phyloP scores from a whole-genome alignment of 2,329 filamentous ascomycete genomes.

The Geosmithia morbida region DNA sequence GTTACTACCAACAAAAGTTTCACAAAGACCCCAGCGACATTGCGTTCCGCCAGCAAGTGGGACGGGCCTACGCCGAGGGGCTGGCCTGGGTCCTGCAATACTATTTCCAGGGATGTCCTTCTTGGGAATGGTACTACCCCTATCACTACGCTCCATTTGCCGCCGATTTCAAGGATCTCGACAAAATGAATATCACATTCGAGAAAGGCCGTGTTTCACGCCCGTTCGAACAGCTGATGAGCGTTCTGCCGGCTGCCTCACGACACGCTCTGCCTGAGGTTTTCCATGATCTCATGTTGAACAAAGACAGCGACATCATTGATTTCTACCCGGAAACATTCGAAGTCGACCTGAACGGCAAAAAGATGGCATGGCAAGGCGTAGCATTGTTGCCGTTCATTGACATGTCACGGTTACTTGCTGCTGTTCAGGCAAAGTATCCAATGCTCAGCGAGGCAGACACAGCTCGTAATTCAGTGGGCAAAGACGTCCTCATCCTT shows the following conservation, averaged over 20 bases:
- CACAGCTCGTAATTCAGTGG: constrained; percentile 60
- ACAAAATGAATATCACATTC: constrained; percentile 66
- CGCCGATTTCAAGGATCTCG: constrained; percentile 78
- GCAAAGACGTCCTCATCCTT: constrained; percentile 69
- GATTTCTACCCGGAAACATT: constrained; percentile 98
- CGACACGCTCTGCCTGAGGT: constrained; percentile 78
- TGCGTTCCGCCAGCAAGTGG: constrained; percentile 80
- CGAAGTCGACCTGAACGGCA: constrained; percentile 84
- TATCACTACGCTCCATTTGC: constrained; percentile 98
- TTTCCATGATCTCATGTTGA: constrained; percentile 84
- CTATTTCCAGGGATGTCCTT: constrained; percentile 96
- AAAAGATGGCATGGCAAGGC: constrained; percentile 98
- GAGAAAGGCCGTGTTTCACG: constrained; percentile 73
- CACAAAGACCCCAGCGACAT: constrained; percentile 66
- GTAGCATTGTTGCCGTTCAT: constrained; percentile 91
- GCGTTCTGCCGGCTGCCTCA: constrained; percentile 84
- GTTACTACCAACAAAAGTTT: constrained; percentile 97
- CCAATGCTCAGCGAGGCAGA: constrained; percentile 67
- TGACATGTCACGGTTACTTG: constrained; percentile 73
- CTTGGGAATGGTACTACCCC: constrained; percentile 98
- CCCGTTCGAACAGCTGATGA: constrained; percentile 97
- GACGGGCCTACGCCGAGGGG: constrained; percentile 83
- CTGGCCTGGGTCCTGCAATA: constrained; percentile 91
- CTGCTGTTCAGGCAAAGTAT: constrained; percentile 73
- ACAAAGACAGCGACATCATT: constrained; percentile 79